Base-by-base conservation (phyloP, 495 filamentous ascomycete genomes). In the Filosporella fistucella region DNA sequence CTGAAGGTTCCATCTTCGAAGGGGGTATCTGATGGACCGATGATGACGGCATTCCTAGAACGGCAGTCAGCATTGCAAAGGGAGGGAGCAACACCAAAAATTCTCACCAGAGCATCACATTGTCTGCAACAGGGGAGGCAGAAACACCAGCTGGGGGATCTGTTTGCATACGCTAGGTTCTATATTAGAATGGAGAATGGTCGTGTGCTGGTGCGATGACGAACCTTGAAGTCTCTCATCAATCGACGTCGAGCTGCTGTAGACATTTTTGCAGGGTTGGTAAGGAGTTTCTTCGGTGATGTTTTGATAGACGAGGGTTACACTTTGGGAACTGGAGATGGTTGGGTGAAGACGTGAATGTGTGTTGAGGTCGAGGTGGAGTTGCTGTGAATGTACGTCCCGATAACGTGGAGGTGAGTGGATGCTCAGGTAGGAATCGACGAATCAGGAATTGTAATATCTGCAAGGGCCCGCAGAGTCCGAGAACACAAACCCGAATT, bases 1-100 rank as follows among this genome's bases (percentile, higher is more conserved):
- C 91, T 77, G 65, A 98, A 98, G 8, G 94, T 98, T 39, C 93
- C 93, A 70, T 98, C 93, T 69, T 98, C 93, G 63, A 98, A 98
- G 9, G 94, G 91, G 0, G 93, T 98, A 56, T 98, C 93, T 32
- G 90, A 90, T 35, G 93, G 93, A 18, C 93, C 93, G 53, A 98
- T 97, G 51, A 98, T 98, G 47, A 98, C 93, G 48, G 93, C 93
- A 64, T 98, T 98, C 93, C 93, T 98, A 56, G 35, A 17, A 14
- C 34, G 25, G 50, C 21, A 1, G 52, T 54, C 53, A 47, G 56
- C 30, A 34, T 36, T 42, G 52, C 23, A 54, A 21, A 14, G 25
- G 53, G 51, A 40, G 37, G 33, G 3, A 3, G 11, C 12, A 24
- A 22, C 26, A 42, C 24, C 22, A 26, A 32, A 13, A 32, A 17